Evolutionary conservation across 805 yeast species (phyloP).

Genomic region (Kurtzmaniella cleridarum): DNA sequence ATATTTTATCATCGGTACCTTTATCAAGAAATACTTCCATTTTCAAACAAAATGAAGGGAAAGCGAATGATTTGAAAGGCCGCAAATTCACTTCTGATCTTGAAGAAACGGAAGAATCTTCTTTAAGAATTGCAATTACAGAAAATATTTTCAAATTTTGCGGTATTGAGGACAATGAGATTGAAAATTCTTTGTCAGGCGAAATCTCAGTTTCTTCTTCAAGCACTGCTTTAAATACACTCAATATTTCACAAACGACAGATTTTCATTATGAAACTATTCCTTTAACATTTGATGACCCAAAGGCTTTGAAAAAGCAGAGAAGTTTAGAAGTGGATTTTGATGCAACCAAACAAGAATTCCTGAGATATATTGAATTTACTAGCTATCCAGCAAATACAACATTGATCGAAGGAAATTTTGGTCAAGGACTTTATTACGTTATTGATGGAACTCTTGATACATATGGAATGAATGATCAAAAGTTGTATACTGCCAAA

Average conservation of each 20-base stretch:
- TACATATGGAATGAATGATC: constrained; percentile 22
- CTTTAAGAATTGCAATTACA: constrained; percentile 57
- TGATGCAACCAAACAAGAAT: constrained; percentile 48
- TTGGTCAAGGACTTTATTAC: constrained; percentile 71
- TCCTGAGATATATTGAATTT: constrained; percentile 57
- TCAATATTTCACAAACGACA: background rate
- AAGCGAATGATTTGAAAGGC: constrained; percentile 17
- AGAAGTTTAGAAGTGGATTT: constrained; percentile 31
- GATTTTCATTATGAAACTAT: background rate
- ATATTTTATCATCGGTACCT: constrained; percentile 76
- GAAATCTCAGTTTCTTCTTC: constrained; percentile 3
- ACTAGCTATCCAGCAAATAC: constrained; percentile 48
- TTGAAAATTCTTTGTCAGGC: background rate
- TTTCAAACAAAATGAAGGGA: constrained; percentile 4
- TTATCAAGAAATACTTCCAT: constrained; percentile 36
- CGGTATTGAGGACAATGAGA: constrained; percentile 46
- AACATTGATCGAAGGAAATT: constrained; percentile 53
- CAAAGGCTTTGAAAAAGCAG: background rate
- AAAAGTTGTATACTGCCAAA: constrained; percentile 48
- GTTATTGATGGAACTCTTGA: constrained; percentile 76
- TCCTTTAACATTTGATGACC: background rate
- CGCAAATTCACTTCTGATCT: constrained; percentile 46
- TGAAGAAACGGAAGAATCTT: constrained; percentile 68
- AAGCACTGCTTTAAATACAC: background rate
- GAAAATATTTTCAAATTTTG: constrained; percentile 66